Base-by-base conservation (phyloP, 805 yeast species). In the Candida nanaspora region DNA sequence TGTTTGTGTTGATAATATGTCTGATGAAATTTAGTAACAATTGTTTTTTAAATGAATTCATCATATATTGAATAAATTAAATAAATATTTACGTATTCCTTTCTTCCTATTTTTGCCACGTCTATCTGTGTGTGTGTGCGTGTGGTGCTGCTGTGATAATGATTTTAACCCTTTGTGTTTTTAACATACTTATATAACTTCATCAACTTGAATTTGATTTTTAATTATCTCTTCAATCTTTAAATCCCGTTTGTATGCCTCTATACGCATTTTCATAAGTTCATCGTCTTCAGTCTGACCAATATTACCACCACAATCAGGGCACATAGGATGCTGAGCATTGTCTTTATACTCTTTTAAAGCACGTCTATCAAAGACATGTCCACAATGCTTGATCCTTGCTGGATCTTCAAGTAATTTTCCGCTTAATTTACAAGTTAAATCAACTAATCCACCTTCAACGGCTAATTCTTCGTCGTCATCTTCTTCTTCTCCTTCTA, bases 361-460 rank as follows among this genome's bases (percentile, higher is more conserved):
- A 18, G 75, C 68, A 3, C 51, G 59, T 39, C 62, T 59, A 48
- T 83, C 89, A 52, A 70, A 82, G 0, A 76, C 74, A 59, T 85
- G 94, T 0, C 66, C 64, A 59, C 94, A 85, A 25, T 53, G 58
- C 21, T 50, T 58, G 3, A 82, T 74, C n/a, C 63, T 70, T 50
- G 74, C 65, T 0, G 94, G 93, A 3, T 60, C 61, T 19, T 57
- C 63, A 56, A 74, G 81, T 33, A 64, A 56, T 39, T 69, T 64
- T 43, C 72, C 53, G 0, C 88, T 75, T 13, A 84, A 65, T 0
- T 91, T 91, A 54, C 89, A 87, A 21, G 66, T 70, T 42, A 85
- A 54, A 36, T 80, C 77, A n/a, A 85, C 64, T 29, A 63, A 73
- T 30, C 93, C 93, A 41, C 93, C 94, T 9, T 75, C 77, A 6